phyloP scores from a whole-genome alignment of 192 early-diverging fungal genomes.

The Helicostylum pulchrum region DNA sequence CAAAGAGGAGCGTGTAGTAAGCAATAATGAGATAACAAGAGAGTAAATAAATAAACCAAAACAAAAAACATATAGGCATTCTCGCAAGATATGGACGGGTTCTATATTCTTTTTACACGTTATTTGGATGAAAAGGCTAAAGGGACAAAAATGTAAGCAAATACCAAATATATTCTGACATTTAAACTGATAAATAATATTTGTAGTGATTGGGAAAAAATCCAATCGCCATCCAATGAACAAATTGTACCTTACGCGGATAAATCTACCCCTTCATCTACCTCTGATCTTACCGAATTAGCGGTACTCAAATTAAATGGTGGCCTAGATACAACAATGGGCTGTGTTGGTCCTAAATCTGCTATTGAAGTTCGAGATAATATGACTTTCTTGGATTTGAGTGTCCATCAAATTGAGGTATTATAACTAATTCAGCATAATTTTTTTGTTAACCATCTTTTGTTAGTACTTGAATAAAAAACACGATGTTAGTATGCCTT shows the following conservation, averaged over 20 bases:
- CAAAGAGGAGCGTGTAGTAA: constrained; percentile 56
- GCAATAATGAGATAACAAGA: not conserved
- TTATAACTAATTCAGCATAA: not conserved
- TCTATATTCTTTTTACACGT: constrained; percentile 79
- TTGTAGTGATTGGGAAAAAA: constrained; percentile 88
- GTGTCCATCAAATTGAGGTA: constrained; percentile 97
- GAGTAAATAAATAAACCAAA: not conserved
- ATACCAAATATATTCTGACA: not conserved
- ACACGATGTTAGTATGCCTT: constrained; percentile 88
- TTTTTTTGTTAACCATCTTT: not conserved
- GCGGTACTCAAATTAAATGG: constrained; percentile 99
- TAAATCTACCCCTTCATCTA: constrained; percentile 50
- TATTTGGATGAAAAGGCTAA: constrained; percentile 81
- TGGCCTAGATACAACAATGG: constrained; percentile 99
- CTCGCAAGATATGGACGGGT: constrained; percentile 75
- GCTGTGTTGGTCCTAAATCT: constrained; percentile 96
- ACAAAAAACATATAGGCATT: not conserved
- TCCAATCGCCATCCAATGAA: constrained; percentile 87
- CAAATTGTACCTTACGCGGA: constrained; percentile 82
- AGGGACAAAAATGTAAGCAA: constrained; percentile 69
- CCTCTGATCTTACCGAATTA: constrained; percentile 77
- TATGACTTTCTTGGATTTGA: constrained; percentile 98
- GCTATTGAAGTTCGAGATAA: constrained; percentile 98
- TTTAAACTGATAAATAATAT: not conserved
- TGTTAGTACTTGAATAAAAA: constrained; percentile 83